Conservation (phyloP, 331 rosid genomes). For the Telfairia occidentalis region DNA sequence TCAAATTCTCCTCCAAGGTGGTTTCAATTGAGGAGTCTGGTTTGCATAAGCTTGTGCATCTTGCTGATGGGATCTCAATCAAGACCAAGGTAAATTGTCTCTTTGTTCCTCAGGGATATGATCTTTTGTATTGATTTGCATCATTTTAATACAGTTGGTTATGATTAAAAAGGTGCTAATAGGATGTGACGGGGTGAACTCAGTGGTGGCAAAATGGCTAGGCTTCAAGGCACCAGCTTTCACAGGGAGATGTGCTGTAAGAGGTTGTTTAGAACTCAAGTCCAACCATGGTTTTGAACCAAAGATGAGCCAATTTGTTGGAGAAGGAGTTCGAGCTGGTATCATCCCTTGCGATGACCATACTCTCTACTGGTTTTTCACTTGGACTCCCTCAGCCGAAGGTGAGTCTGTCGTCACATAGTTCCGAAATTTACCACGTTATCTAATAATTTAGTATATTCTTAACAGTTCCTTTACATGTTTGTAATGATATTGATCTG, state of each 20-base stretch:
- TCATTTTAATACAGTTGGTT: background rate
- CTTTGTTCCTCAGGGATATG: background rate
- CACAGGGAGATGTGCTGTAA: slow-evolving; percentile 38
- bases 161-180: slow-evolving; percentile 35
- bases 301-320: slow-evolving; percentile 30
- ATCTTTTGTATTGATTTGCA: background rate
- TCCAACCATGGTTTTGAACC: slow-evolving; percentile 36
- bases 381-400: slow-evolving; percentile 47
- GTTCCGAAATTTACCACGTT: background rate
- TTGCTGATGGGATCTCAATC: slow-evolving; percentile 46
- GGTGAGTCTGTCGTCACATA: slow-evolving; percentile 22
- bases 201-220: slow-evolving; percentile 51
- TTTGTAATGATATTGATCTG: background rate
- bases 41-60: slow-evolving; percentile 43
- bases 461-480: too few relatives aligned
- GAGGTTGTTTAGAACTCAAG: slow-evolving; percentile 26
- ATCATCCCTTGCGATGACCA: slow-evolving; percentile 36
- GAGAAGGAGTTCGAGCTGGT: slow-evolving; percentile 47
- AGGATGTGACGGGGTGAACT: slow-evolving; percentile 76
- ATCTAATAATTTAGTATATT: background rate
- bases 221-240: slow-evolving; percentile 39
- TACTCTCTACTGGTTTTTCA: slow-evolving; percentile 41
- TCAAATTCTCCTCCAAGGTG: slow-evolving; percentile 50
- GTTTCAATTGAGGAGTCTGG: slow-evolving; percentile 50
- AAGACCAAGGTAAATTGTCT: slow-evolving; percentile 41